Conservation (phyloP, 2,329 filamentous ascomycete species). For the Monosporascus sp. region DNA sequence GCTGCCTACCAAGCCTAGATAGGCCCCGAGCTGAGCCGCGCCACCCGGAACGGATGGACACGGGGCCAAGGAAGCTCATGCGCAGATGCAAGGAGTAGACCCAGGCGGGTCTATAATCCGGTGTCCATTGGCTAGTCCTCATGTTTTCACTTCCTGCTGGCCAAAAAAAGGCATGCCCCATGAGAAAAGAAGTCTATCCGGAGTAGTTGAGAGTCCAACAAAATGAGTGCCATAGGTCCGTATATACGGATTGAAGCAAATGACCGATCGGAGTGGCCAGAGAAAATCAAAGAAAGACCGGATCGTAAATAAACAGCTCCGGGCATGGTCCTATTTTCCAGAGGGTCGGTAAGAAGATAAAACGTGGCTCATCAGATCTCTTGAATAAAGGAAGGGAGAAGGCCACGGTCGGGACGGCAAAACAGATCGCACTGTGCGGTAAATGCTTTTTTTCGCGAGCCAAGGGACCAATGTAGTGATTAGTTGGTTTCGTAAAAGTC, state of each 20-base stretch:
- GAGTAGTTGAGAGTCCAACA: background rate
- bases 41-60: background rate
- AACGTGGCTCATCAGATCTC: background rate
- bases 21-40: background rate
- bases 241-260: background rate
- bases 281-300: background rate
- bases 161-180: background rate
- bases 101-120: no score
- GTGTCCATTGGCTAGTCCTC: background rate
- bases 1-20: no score
- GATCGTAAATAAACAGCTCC: background rate
- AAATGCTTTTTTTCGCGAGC: background rate
- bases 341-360: background rate
- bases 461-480: background rate
- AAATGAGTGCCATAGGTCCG: background rate
- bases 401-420: background rate
- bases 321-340: background rate
- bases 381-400: background rate
- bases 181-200: background rate
- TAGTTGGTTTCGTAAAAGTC: background rate
- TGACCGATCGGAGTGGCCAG: background rate
- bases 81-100: no score
- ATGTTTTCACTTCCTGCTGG: background rate
- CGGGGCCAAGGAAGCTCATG: background rate
- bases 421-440: background rate